phyloP scores from a whole-genome alignment of 106 monocot genomes.

The Dioscorea dumetorum region DNA sequence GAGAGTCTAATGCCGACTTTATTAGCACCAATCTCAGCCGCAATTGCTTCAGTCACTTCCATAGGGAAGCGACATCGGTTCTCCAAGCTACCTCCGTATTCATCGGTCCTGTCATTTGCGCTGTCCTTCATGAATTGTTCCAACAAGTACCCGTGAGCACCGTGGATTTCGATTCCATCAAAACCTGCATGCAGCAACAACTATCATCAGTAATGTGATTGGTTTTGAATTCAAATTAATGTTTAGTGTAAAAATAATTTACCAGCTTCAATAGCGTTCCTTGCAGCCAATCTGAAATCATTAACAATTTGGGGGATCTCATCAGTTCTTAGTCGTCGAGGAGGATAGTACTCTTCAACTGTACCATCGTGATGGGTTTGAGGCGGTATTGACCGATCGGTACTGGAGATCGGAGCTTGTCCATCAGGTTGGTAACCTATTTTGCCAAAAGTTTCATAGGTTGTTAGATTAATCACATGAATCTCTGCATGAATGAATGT shows the following conservation, averaged over 20 bases:
- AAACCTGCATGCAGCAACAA: not conserved
- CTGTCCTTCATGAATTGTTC: slow-evolving; percentile 16
- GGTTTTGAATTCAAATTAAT: too few relatives aligned
- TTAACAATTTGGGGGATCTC: slow-evolving; percentile 30
- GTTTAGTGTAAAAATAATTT: not conserved
- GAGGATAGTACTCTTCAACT: slow-evolving; percentile 19
- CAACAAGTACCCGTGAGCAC: slow-evolving; percentile 2
- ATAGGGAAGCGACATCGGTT: slow-evolving; percentile 30
- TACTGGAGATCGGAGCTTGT: slow-evolving; percentile 30
- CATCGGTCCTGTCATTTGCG: slow-evolving; percentile 11
- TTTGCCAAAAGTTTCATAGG: not conserved
- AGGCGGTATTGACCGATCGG: slow-evolving; percentile 12
- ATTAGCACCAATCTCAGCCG: slow-evolving; percentile 15
- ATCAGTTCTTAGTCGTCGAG: slow-evolving; percentile 12
- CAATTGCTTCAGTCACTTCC: slow-evolving; percentile 17
- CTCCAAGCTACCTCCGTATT: slow-evolving; percentile 19
- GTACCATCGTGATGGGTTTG: slow-evolving; percentile 4
- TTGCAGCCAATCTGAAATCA: slow-evolving; percentile 45
- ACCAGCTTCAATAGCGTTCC: slow-evolving; percentile 48
- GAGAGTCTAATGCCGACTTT: slow-evolving; percentile 27
- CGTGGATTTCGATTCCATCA: slow-evolving; percentile 17
- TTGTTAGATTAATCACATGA: not conserved
- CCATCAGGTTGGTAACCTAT: slow-evolving; percentile 32
- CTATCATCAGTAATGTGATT: not conserved
- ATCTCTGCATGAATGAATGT: not conserved